These are phyloP conservation scores for Syncephalastrum contaminatum DNA, from an alignment of 371 early-diverging fungal genomes.

Conservation along the genomic window DNA sequence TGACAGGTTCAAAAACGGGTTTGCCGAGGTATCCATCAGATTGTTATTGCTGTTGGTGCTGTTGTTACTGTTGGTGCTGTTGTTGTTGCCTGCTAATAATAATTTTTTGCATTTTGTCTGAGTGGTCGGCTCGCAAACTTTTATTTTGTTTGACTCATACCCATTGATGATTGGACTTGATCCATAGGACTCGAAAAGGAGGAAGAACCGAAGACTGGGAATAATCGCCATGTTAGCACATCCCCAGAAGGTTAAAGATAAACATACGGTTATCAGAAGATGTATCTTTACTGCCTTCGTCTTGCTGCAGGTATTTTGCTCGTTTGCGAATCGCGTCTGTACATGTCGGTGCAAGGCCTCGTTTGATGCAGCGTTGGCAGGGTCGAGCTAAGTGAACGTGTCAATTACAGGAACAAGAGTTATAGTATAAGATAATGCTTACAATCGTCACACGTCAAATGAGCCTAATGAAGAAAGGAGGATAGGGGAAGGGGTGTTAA, in stretches of 20 bases:
- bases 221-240: background rate
- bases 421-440: constrained; percentile 9
- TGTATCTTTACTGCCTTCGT: constrained; percentile 14
- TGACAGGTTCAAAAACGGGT: constrained; percentile 1
- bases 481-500: too few species aligned
- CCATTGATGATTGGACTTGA: constrained; percentile 5
- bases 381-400: constrained; percentile 67
- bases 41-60: background rate
- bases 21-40: background rate
- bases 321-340: constrained; percentile 77
- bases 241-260: background rate
- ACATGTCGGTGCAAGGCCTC: constrained; percentile 72
- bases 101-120: constrained; percentile 1
- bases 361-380: constrained; percentile 82
- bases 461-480: constrained; percentile 33
- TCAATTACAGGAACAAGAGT: background rate
- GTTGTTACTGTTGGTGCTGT: background rate
- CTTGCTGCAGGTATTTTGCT: constrained; percentile 70
- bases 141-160: constrained; percentile 5
- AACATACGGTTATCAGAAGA: background rate
- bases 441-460: constrained; percentile 68
- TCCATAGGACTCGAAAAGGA: constrained; percentile 2
- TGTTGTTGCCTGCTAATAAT: background rate
- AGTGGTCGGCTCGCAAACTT: background rate
- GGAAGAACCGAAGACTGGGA: too few species aligned